Evolutionary conservation across 2,329 filamentous ascomycete species (phyloP).

Genomic region (Paecilomyces sp.): DNA sequence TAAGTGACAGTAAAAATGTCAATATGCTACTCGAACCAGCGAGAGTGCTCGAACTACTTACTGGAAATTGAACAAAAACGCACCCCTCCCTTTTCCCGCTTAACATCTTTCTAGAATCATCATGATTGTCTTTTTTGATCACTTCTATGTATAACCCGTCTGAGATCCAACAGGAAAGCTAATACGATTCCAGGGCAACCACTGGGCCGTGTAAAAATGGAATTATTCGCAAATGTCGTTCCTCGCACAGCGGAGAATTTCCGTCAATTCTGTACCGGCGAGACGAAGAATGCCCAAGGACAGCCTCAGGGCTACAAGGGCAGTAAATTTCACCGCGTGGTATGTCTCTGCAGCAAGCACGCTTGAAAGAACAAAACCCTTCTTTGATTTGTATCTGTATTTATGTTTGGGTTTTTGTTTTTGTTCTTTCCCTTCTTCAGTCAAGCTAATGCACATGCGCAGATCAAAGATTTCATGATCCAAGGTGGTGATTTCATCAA

Average conservation of each 20-base stretch:
- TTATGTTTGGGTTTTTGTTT: too few species aligned
- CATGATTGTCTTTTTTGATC: background rate
- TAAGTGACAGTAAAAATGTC: background rate
- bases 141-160: background rate
- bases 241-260: constrained; percentile 95
- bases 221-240: constrained; percentile 78
- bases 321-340: constrained; percentile 87
- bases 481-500: constrained; percentile 95
- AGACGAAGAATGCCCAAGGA: constrained; percentile 70
- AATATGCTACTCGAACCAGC: background rate
- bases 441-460: constrained; percentile 2
- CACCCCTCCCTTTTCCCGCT: background rate
- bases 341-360: constrained; percentile 39
- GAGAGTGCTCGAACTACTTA: background rate
- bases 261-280: constrained; percentile 91
- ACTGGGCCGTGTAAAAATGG: constrained; percentile 79
- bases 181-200: constrained; percentile 58
- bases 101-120: background rate
- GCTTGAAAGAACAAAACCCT: too few species aligned
- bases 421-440: background rate
- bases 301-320: constrained; percentile 90
- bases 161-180: background rate
- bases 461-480: constrained; percentile 97
- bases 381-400: too few species aligned
- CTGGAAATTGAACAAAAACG: background rate